Evolutionary conservation across 345 rosid species (phyloP).

Genomic region (Rhodamnia rubescens): DNA sequence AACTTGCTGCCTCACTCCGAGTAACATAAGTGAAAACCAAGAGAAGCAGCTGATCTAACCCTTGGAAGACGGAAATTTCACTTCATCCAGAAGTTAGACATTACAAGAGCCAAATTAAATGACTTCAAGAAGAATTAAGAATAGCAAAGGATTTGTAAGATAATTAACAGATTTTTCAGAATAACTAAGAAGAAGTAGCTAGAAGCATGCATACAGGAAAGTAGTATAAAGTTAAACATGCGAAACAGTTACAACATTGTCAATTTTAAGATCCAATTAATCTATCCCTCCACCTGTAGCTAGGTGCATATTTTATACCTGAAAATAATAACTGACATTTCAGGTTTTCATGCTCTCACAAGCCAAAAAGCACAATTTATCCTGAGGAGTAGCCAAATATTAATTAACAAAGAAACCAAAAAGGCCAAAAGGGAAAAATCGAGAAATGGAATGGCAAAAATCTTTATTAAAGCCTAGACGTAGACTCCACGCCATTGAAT

Average conservation of each 20-base stretch:
- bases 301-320: not conserved
- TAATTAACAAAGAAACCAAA: not conserved
- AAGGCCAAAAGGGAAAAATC: not conserved
- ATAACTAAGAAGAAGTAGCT: not conserved
- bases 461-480: not conserved
- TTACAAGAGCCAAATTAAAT: not conserved
- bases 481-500: not conserved
- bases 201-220: not conserved
- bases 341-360: not conserved
- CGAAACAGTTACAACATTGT: not conserved
- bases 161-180: not conserved
- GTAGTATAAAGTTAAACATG: not conserved
- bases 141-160: not conserved
- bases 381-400: not conserved
- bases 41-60: not conserved
- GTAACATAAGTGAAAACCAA: not conserved
- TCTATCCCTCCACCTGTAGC: not conserved
- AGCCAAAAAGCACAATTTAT: not conserved
- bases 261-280: not conserved
- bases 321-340: not conserved
- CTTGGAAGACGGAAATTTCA: not conserved
- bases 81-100: not conserved
- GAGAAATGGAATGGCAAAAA: not conserved
- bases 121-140: not conserved
- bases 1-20: not conserved